Percentiles rank a stretch among this genome's conserved stretches.
Conservation (phyloP, 208 protist species). For the Leishmania arabica region DNA sequence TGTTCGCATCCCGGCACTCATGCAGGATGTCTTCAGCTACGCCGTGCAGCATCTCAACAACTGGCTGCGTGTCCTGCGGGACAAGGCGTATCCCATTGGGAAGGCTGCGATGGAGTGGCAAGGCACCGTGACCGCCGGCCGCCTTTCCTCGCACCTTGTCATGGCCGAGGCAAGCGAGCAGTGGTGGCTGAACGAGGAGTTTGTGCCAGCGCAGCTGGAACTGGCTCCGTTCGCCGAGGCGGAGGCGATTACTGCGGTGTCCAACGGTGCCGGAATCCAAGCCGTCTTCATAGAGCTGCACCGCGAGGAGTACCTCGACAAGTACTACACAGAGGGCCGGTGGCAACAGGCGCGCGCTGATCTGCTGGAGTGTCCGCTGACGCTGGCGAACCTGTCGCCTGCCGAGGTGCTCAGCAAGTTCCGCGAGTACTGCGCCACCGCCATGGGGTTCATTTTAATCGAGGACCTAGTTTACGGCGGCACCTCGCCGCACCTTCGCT, state of each 20-base stretch:
- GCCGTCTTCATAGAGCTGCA: slow-evolving; percentile 80
- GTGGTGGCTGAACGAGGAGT: slow-evolving; percentile 74
- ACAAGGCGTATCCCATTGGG: slow-evolving; percentile 67
- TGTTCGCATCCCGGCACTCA: slow-evolving; percentile 69
- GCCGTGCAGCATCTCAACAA: slow-evolving; percentile 81
- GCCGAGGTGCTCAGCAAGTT: slow-evolving; percentile 56
- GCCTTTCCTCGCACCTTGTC: slow-evolving; percentile 47
- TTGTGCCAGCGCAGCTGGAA: slow-evolving; percentile 46
- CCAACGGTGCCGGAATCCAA: slow-evolving; percentile 77
- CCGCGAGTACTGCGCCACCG: slow-evolving; percentile 59
- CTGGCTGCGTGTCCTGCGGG: slow-evolving; percentile 80
- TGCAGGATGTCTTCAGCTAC: slow-evolving; percentile 60
- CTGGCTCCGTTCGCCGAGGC: slow-evolving; percentile 60
- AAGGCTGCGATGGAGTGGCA: slow-evolving; percentile 64
- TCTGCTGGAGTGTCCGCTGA: slow-evolving; percentile 51
- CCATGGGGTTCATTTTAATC: slow-evolving; percentile 84
- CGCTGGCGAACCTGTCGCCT: slow-evolving; percentile 31
- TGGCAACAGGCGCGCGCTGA: slow-evolving; percentile 71
- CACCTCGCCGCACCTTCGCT: slow-evolving; percentile 82
- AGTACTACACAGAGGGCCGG: slow-evolving; percentile 76
- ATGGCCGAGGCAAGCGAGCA: slow-evolving; percentile 48
- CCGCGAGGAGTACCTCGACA: slow-evolving; percentile 69
- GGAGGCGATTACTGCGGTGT: slow-evolving; percentile 51
- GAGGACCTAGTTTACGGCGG: slow-evolving; percentile 84
- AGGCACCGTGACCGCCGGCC: slow-evolving; percentile 54